Evolutionary conservation across 139 green algal genomes (phyloP).

Genomic region (Monoraphidium neglectum): DNA sequence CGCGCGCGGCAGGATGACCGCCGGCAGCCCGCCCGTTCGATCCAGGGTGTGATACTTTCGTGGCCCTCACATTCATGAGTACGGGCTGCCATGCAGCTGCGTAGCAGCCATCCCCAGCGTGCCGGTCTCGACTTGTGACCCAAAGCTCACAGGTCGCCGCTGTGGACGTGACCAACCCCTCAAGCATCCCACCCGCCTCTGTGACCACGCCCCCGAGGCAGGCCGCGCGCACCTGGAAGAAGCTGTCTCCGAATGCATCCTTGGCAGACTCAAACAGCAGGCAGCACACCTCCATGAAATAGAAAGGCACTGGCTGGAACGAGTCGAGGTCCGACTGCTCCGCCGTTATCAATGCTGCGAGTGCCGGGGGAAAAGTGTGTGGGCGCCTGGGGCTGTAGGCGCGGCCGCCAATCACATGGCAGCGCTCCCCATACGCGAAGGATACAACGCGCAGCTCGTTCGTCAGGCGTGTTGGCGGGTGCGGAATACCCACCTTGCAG

Average conservation of each 20-base stretch:
- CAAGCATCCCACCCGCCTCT: neutral
- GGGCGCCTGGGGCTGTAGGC: too few relatives aligned
- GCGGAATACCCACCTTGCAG: slow-evolving; percentile 54
- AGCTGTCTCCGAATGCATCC: slow-evolving; percentile 47
- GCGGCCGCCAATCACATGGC: too few relatives aligned
- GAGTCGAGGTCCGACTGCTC: slow-evolving; percentile 51
- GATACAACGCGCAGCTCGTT: neutral
- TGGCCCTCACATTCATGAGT: too few relatives aligned
- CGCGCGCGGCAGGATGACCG: too few relatives aligned
- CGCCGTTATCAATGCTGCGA: slow-evolving; percentile 52
- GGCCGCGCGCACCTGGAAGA: slow-evolving; percentile 25
- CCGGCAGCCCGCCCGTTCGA: too few relatives aligned
- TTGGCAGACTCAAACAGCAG: slow-evolving; percentile 52
- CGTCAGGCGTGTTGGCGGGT: neutral
- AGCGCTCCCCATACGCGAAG: neutral
- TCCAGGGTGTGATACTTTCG: too few relatives aligned
- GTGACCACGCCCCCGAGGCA: neutral
- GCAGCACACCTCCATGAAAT: slow-evolving; percentile 69
- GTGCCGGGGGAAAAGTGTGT: neutral
- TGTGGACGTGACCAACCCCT: neutral
- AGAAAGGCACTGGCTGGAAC: slow-evolving; percentile 80
- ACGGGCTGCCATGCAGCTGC: too few relatives aligned
- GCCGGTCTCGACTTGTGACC: too few relatives aligned
- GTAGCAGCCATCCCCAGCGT: too few relatives aligned
- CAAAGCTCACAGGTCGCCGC: too few relatives aligned